phyloP scores from a whole-genome alignment of 1,284 basidiomycete genomes.

The Clitocybe nebularis region DNA sequence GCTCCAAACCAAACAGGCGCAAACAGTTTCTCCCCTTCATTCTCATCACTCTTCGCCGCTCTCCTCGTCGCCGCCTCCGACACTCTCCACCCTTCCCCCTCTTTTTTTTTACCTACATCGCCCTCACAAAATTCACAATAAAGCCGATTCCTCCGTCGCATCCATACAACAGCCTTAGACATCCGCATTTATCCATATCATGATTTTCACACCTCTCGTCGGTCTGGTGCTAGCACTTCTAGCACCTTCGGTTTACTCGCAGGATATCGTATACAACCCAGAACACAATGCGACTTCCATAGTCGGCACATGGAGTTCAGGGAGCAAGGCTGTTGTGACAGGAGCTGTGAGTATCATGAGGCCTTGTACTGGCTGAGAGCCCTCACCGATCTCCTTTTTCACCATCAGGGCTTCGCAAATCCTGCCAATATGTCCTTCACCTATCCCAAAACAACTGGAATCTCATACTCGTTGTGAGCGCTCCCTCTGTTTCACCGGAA shows the following conservation, averaged over 20 bases:
- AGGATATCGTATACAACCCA: constrained; percentile 31
- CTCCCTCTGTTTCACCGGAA: constrained; percentile 18
- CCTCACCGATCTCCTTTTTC: constrained; percentile 2
- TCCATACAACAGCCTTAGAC: constrained; percentile 11
- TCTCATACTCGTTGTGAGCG: constrained; percentile 88
- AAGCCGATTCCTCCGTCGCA: constrained; percentile 1
- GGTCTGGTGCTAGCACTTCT: constrained; percentile 39
- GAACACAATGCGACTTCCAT: constrained; percentile 62
- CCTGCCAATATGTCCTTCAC: constrained; percentile 77
- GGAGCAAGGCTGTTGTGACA: constrained; percentile 71
- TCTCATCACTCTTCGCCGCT: constrained; percentile 10
- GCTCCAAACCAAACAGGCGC: constrained; percentile 28
- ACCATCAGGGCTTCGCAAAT: constrained; percentile 71
- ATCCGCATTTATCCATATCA: constrained; percentile 18
- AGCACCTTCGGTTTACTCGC: constrained; percentile 30
- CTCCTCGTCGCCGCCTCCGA: constrained; percentile 23
- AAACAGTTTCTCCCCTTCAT: constrained; percentile 18
- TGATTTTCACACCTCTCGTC: constrained; percentile 35
- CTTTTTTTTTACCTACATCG: constrained; percentile 13
- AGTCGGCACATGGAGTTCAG: constrained; percentile 82
- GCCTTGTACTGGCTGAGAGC: not conserved
- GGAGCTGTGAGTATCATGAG: constrained; percentile 64
- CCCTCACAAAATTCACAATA: constrained; percentile 5
- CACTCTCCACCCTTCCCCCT: constrained; percentile 6
- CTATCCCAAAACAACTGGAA: constrained; percentile 79